phyloP scores from a whole-genome alignment of 1,284 basidiomycete genomes.

The Apiotrichum siamense region DNA sequence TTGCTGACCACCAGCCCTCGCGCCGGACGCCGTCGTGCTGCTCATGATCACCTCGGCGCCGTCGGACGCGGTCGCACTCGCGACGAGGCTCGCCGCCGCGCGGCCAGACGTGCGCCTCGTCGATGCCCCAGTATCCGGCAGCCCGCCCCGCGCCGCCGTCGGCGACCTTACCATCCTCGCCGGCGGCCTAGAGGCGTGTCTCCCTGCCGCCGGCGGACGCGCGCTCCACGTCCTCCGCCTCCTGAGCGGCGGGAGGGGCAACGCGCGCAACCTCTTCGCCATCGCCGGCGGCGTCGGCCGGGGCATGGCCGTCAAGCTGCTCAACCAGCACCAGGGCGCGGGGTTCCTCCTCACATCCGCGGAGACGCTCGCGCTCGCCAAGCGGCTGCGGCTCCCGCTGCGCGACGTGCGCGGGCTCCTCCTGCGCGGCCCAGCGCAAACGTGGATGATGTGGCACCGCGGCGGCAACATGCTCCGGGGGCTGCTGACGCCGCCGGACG shows the following conservation, averaged over 20 bases:
- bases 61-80: constrained; percentile 14
- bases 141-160: constrained; percentile 25
- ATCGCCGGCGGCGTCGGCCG: constrained; percentile 16
- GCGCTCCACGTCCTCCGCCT: constrained; percentile 20
- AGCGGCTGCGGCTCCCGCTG: constrained; percentile 21
- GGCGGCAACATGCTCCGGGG: constrained; percentile 13
- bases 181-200: constrained; percentile 13
- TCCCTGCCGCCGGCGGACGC: neutral
- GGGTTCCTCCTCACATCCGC: constrained; percentile 19
- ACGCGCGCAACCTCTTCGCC: constrained; percentile 6
- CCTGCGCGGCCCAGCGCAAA: constrained; percentile 6
- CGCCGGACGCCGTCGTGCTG: constrained; percentile 20
- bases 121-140: constrained; percentile 35
- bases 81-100: neutral
- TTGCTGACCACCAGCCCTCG: neutral
- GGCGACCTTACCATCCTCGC: constrained; percentile 33
- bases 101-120: constrained; percentile 25
- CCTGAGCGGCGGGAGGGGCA: constrained; percentile 12
- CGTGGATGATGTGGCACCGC: constrained; percentile 12
- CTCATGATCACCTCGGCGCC: constrained; percentile 32
- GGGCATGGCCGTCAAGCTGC: constrained; percentile 17
- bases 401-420: constrained; percentile 3
- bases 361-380: constrained; percentile 28
- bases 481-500: constrained; percentile 8
- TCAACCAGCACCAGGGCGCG: constrained; percentile 14